phyloP scores from a whole-genome alignment of 768 basidiomycete genomes.

The Leccinum longicurvipes region DNA sequence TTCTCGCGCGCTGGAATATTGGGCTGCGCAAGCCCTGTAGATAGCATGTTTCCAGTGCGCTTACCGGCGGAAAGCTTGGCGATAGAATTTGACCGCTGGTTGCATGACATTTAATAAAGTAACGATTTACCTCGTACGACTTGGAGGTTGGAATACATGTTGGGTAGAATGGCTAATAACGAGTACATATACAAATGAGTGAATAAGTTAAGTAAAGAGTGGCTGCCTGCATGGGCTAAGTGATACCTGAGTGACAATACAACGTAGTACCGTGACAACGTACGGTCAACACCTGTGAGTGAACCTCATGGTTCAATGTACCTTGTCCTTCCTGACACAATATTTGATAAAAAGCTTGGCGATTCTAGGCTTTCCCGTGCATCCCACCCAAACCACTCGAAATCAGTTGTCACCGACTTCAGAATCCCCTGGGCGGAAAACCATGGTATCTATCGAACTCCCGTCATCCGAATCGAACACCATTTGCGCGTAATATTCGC shows the following conservation, averaged over 20 bases:
- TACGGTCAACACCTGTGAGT: background rate
- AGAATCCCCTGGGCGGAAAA: background rate
- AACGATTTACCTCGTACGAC: background rate
- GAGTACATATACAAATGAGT: background rate
- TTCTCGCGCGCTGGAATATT: conserved; percentile 12
- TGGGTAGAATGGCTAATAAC: background rate
- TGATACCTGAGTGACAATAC: background rate
- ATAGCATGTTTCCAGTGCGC: conserved; percentile 5
- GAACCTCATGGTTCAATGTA: background rate
- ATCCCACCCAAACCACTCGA: background rate
- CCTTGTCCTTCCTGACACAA: background rate
- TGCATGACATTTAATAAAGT: conserved; percentile 4
- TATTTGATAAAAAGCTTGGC: background rate
- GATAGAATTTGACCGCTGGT: conserved; percentile 10
- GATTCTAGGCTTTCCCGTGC: background rate
- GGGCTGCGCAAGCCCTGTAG: conserved; percentile 9
- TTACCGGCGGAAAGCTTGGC: conserved; percentile 7
- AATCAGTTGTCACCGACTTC: background rate
- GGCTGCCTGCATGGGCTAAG: background rate
- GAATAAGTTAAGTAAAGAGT: background rate
- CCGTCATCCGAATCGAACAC: conserved; percentile 1
- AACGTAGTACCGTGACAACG: background rate
- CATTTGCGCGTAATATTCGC: background rate
- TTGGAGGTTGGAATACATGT: too few species aligned
- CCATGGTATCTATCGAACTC: conserved; percentile 2